Evolutionary conservation across 345 rosid genomes (phyloP).

Genomic region (Streptanthus diversifolius): DNA sequence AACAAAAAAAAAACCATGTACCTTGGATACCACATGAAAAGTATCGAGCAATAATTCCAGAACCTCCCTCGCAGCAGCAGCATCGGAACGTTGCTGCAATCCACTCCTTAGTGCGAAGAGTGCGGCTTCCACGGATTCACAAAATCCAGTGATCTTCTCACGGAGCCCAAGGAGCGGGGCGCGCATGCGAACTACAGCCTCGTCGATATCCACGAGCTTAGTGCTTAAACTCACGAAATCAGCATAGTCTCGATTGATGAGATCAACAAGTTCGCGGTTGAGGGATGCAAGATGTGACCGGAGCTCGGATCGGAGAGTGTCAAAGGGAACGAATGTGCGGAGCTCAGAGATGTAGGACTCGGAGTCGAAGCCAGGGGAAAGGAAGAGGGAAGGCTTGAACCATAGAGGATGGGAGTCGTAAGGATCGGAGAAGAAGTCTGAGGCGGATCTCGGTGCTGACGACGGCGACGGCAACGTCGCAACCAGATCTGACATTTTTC

Average conservation of each 20-base stretch:
- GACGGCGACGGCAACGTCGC: conserved; percentile 49
- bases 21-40: conserved; percentile 96
- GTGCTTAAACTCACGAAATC: conserved; percentile 95
- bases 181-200: conserved; percentile 93
- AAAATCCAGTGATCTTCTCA: conserved; percentile 80
- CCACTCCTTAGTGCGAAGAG: conserved; percentile 71
- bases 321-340: conserved; percentile 92
- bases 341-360: conserved; percentile 92
- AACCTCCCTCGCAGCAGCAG: conserved; percentile 81
- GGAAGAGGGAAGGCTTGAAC: conserved; percentile 90
- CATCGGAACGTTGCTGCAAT: conserved; percentile 90
- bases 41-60: conserved; percentile 84
- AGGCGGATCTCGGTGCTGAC: conserved; percentile 77
- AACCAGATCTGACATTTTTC: conserved; percentile 52
- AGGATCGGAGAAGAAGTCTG: conserved; percentile 87
- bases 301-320: conserved; percentile 92
- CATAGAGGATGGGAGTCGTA: conserved; percentile 83
- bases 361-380: conserved; percentile 73
- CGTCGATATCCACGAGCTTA: conserved; percentile 91
- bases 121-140: conserved; percentile 63
- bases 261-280: conserved; percentile 89
- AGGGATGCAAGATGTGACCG: conserved; percentile 80
- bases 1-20: conserved; percentile 22
- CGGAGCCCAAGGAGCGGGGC: conserved; percentile 87
- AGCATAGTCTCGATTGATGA: conserved; percentile 96